Evolutionary conservation across 257 asterid genomes (phyloP), one percentile per base, ranked within the genome.

Genomic region (Gentiana dahurica): DNA sequence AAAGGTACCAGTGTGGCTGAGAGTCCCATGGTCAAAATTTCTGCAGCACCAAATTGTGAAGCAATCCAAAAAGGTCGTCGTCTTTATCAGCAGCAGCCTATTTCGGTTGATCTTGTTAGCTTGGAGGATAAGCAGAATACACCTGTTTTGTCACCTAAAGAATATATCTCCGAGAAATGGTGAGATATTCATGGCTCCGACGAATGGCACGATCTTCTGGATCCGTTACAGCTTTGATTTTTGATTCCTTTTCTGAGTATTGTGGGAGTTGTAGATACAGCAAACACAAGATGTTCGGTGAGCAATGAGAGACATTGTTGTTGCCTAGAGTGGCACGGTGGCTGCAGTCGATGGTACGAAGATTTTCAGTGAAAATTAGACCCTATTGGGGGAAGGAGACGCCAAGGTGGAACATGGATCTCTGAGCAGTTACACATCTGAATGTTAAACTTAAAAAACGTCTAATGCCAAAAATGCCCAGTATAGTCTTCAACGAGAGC

Each of bases 321-420:
- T 84, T 43, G 70, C 96, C 45, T 87, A 92, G 94, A 74, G 92
- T 41, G 96, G 96, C 61, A 87, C 87, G 51, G 92, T 81, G 38
- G 68, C 76, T 37, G 87, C 87, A 10, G 66, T 91, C 2, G 92
- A 67, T 84, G 96, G 96, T 78, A 76, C 65, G 92, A 84, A 65
- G 81, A 84, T 44, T 75, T 84, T 81, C 94, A 84, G 64, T 54
- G 61, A 51, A 75, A 77, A 43, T 55, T 87, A 32, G 85, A 84
- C 70, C 68, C 82, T 3, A 68, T 87, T 39, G 94, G 94, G 24
- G 7, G 64, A 64, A 1, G 86, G 76, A 0, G 92, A 79, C 24
- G 66, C 96, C 0, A 81, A 62, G 51, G 94, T 87, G 0, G 94
- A 84, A 45, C 94, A 68, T 37, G 96, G 92, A 1, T 87, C 84